Conservation (phyloP, 495 filamentous ascomycete genomes). For the Hypoxylon crocopeplum region DNA sequence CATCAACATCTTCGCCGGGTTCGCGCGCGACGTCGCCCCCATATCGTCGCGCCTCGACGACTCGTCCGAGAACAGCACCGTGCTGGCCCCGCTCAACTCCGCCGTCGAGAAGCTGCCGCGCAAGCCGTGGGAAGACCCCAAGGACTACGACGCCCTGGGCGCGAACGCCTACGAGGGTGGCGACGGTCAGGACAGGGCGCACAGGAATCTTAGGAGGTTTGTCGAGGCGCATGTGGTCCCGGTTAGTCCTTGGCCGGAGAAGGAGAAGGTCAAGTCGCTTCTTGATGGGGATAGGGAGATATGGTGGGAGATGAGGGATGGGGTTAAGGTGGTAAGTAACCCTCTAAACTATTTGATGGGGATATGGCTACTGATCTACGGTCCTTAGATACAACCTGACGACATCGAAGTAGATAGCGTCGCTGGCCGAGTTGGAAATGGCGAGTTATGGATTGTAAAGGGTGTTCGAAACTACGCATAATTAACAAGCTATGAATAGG, state of each 20-base stretch:
- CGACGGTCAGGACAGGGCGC: conserved; percentile 79
- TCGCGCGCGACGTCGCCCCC: conserved; percentile 80
- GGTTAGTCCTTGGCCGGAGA: conserved; percentile 78
- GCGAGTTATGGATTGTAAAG: conserved; percentile 82
- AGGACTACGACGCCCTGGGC: conserved; percentile 77
- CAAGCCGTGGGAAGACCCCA: conserved; percentile 93
- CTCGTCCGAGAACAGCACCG: conserved; percentile 75
- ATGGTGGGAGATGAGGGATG: conserved; percentile 81
- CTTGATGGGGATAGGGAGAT: conserved; percentile 69
- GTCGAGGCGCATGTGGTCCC: conserved; percentile 87
- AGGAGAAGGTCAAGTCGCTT: conserved; percentile 73
- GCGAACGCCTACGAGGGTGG: conserved; percentile 80
- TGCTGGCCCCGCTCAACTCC: conserved; percentile 86
- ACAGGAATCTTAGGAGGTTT: conserved; percentile 79
- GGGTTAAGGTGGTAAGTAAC: conserved; percentile 69
- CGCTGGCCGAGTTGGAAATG: conserved; percentile 78
- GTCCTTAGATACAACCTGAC: conserved; percentile 75
- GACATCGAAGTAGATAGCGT: conserved; percentile 75
- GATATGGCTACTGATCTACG: conserved; percentile 12
- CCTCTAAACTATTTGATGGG: conserved; percentile 1
- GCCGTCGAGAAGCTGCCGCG: conserved; percentile 79
- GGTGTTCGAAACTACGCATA: conserved; percentile 67
- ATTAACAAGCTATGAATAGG: background rate
- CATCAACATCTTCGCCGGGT: conserved; percentile 88
- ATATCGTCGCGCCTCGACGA: conserved; percentile 76